Base-by-base conservation (phyloP, 805 yeast species). In the Candida krabiensis region DNA sequence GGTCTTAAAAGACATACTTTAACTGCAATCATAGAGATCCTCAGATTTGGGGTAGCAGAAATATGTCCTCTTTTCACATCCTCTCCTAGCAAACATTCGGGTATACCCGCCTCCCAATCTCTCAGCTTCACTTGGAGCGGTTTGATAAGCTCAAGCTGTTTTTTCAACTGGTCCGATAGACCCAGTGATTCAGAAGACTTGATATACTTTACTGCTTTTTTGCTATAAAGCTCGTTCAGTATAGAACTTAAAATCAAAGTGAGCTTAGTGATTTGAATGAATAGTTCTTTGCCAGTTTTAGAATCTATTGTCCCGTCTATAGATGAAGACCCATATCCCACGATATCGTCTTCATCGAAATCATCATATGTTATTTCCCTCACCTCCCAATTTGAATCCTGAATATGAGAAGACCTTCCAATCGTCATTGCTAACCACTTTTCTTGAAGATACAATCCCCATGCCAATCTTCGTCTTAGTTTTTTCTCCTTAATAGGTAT, bases 361-460 rank as follows among this genome's bases (percentile, higher is more conserved):
- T 71, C 77, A 35, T 66, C 73, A 28, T 66, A 70, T 1, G 57
- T 52, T 28, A 71, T 53, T 5, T 60, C 51, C 21, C 53, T 53
- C 1, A 70, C 72, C 4, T 66, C 60, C 75, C 76, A 71, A 44
- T 70, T 66, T 23, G 31, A 31, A 13, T 61, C 66, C 42, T 63
- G 55, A 8, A 71, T 69, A 46, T 71, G 77, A 2, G 75, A 69
- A 2, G 75, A 69, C 15, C 75, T 53, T 0, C 73, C 62, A 35
- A 65, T 60, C 28, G 67, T 68, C 23, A 70, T 55, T 4, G 74
- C 47, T 4, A 70, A 51, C 77, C 77, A 71, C 47, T 71, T 70
- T 40, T 71, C 76, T 51, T 71, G 76, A 51, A 70, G 58, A 42
- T 56, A 71, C 3, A 70, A 70, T 1, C 75, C 77, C 77, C 77